phyloP scores from a whole-genome alignment of 306 rosid genomes.

The Cucurbita moschata region DNA sequence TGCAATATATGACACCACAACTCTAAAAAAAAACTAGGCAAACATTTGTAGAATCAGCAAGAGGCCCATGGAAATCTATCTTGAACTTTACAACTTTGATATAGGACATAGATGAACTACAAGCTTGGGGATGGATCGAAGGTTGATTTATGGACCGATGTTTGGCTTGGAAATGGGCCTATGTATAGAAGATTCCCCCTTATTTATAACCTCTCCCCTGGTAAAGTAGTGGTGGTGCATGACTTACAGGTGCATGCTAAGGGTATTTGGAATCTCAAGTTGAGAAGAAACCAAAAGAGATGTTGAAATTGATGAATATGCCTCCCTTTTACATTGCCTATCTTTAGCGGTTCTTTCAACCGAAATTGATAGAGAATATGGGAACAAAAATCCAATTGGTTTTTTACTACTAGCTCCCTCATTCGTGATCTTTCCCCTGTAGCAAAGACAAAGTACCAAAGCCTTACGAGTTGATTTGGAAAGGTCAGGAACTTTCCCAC shows the following conservation, averaged over 20 bases:
- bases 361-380: neutral
- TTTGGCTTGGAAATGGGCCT: neutral
- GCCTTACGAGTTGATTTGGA: neutral
- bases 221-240: neutral
- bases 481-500: neutral
- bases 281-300: neutral
- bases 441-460: neutral
- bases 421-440: neutral
- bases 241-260: neutral
- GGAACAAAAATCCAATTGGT: neutral
- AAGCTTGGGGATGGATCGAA: neutral
- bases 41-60: neutral
- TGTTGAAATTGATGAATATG: neutral
- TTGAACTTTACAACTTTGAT: neutral
- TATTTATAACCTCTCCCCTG: neutral
- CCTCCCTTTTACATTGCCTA: neutral
- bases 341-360: neutral
- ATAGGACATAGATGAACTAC: neutral
- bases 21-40: neutral
- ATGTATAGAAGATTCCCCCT: neutral
- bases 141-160: neutral
- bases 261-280: neutral
- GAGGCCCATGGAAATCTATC: neutral
- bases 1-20: neutral
- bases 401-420: neutral